A percentile compares a stretch with the other conserved stretches of the same genome.
phyloP scores from a whole-genome alignment of 441 rosid genomes.

The Erodium moschatum region DNA sequence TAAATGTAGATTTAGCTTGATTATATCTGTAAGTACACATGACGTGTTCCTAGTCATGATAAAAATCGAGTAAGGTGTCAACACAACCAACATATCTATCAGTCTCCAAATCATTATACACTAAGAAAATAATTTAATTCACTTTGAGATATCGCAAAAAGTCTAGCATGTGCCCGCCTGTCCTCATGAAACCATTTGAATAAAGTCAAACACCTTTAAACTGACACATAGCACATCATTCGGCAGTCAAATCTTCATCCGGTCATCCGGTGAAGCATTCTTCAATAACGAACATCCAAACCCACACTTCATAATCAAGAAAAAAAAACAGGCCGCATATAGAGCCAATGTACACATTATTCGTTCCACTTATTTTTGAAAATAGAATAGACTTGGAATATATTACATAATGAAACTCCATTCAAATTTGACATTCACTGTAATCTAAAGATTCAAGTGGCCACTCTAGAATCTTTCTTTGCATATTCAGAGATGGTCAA shows the following conservation, averaged over 20 bases:
- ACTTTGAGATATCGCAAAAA: neutral
- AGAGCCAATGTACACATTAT: neutral
- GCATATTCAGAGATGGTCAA: neutral
- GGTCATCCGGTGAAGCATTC: neutral
- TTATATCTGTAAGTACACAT: neutral
- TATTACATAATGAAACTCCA: neutral
- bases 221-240: neutral
- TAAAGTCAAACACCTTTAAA: neutral
- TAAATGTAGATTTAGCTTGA: too few relatives aligned
- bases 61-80: neutral
- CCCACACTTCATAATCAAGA: neutral
- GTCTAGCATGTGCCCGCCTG: neutral
- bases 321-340: too few relatives aligned
- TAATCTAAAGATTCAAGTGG: neutral
- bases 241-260: slow-evolving; percentile 2
- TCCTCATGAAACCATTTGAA: neutral
- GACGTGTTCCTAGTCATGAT: neutral
- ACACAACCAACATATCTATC: neutral
- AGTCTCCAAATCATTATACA: too few relatives aligned
- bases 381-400: neutral
- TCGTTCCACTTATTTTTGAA: neutral
- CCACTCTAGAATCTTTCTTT: neutral
- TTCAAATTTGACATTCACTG: neutral
- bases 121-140: neutral
- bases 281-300: neutral